Evolutionary conservation across 2,329 filamentous ascomycete genomes (phyloP).

Genomic region (Cladobotryum protrusum): DNA sequence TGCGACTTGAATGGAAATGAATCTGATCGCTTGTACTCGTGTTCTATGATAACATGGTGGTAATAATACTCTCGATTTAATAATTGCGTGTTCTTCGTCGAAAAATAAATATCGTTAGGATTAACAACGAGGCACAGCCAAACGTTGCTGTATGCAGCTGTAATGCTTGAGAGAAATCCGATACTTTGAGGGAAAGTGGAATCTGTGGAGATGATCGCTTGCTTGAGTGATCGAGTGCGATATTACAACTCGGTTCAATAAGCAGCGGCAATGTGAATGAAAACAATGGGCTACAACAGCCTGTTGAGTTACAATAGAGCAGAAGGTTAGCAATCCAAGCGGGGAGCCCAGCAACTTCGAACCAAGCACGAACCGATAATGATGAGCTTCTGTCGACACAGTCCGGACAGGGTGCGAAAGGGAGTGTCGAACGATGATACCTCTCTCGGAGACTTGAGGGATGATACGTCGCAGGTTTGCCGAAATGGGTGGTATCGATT

Average conservation of each 20-base stretch:
- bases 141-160: not conserved
- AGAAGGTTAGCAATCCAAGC: too few species aligned
- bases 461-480: not conserved
- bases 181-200: too few species aligned
- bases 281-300: not conserved
- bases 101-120: not conserved
- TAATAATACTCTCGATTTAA: not conserved
- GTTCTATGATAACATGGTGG: conserved; percentile 18
- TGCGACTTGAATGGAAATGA: not conserved
- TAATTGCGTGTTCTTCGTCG: not conserved
- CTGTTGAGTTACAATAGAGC: too few species aligned
- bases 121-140: conserved; percentile 2
- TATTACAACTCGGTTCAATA: not conserved
- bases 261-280: not conserved
- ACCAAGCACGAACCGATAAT: too few species aligned
- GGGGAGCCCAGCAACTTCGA: too few species aligned
- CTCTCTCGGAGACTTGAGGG: not conserved
- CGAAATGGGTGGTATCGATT: not conserved
- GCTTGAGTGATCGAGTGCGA: not conserved
- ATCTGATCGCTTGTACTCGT: not conserved
- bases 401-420: not conserved
- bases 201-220: not conserved
- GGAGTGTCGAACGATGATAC: not conserved
- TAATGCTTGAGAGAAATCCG: too few species aligned
- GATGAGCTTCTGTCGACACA: not conserved